Evolutionary conservation across 495 filamentous ascomycete species (phyloP), one percentile per base, ranked within the genome.

Genomic region (Penicillium psychrofluorescens): DNA sequence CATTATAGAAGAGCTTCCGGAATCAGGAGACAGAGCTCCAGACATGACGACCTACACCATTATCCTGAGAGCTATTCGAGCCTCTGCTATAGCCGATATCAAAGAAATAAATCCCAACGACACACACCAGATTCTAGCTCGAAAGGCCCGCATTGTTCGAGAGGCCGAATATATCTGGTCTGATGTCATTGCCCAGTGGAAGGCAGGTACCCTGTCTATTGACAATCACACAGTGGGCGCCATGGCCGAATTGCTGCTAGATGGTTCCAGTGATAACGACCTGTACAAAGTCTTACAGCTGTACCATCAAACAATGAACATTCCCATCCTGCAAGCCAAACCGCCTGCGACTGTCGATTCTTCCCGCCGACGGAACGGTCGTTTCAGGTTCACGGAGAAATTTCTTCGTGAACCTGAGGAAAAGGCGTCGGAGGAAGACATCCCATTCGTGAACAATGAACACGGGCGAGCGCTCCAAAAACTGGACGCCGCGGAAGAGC

Each of bases 181-280:
- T n/a, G 87, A 92, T 51, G 68, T 95, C 16, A 61, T 85, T 9
- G 62, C 69, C 13, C 78, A 80, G 38, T 96, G 90, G 90, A 70
- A 64, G 30, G 67, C 73, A 27, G 86, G 81, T 10, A 69, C 79
- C 36, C 43, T 96, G 10, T 48, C 69, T 41, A 65, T 95, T 22
- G 88, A 95, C 53, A 84, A 87, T 49, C 62, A 75, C 34, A 64
- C 95, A 2, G 81, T 90, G 8, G 77, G 74, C 44, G 70, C 86
- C 6, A 90, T 96, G 85, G 88, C 83, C 9, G 68, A 78, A 14
- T 46, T 95, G 3, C 70, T 96, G 7, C 56, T 86, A 13, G 66
- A 78, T 16, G 76, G 81, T 8, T 59, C 62, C 12, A 71, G 74
- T 16, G 68, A 76, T 32, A 71, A 75, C 28, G 80, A 87, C 52